Conservation (phyloP, 2,329 filamentous ascomycete genomes). For the Colletotrichum gigasporum region DNA sequence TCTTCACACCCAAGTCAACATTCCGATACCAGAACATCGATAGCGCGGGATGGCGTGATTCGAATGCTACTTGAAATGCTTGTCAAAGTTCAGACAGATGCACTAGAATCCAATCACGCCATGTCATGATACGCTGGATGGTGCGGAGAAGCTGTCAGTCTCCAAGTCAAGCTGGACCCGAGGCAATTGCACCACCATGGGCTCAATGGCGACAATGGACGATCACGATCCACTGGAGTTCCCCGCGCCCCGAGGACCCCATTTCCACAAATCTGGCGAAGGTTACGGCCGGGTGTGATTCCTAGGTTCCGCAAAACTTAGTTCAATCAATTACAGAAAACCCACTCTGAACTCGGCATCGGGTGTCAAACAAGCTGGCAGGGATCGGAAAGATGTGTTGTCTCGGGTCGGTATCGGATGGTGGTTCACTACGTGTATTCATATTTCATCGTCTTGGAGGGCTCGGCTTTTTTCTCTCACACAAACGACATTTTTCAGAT, state of each 20-base stretch:
- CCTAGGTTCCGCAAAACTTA: constrained; percentile 16
- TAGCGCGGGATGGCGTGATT: constrained; percentile 7
- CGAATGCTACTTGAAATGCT: constrained; percentile 6
- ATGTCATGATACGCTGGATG: too few relatives aligned
- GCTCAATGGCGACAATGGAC: constrained; percentile 6
- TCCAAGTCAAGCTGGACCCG: too few relatives aligned
- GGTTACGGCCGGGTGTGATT: constrained; percentile 18
- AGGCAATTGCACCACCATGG: constrained; percentile 15
- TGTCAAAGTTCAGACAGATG: background rate
- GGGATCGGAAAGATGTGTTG: too few relatives aligned
- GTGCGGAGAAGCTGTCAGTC: too few relatives aligned
- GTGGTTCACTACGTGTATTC: too few relatives aligned
- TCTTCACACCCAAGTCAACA: too few relatives aligned
- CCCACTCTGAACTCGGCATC: background rate
- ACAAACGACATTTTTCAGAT: too few relatives aligned
- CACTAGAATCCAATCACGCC: background rate
- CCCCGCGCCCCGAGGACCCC: background rate
- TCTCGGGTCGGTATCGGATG: too few relatives aligned
- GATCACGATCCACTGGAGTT: background rate
- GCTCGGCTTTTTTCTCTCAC: too few relatives aligned
- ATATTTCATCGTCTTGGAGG: too few relatives aligned
- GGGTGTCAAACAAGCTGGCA: too few relatives aligned
- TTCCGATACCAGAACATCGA: background rate
- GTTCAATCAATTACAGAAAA: background rate
- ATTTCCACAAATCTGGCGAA: constrained; percentile 15